These are phyloP conservation scores for Chlorencoelia australis DNA, from an alignment of 2,329 filamentous ascomycete species.

Conservation along the genomic window DNA sequence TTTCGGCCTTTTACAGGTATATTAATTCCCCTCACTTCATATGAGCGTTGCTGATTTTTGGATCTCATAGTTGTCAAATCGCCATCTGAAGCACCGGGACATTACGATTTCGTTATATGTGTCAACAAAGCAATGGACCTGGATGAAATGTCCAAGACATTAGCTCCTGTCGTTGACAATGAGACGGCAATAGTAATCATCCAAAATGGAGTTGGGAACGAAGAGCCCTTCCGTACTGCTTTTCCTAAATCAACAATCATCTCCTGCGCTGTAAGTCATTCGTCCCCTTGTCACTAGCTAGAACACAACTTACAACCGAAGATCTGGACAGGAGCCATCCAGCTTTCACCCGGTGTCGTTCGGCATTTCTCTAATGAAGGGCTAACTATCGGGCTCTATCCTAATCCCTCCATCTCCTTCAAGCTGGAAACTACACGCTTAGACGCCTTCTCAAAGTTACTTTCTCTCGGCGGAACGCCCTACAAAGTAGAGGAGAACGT, in stretches of 20 bases:
- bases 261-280: conserved; percentile 40
- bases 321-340: conserved; percentile 43
- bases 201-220: conserved; percentile 52
- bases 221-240: conserved; percentile 38
- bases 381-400: conserved; percentile 43
- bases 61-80: conserved; percentile 34
- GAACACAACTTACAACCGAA: conserved; percentile 12
- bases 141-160: conserved; percentile 27
- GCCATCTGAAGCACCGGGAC: conserved; percentile 34
- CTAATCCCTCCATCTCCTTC: conserved; percentile 27
- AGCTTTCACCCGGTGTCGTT: conserved; percentile 38
- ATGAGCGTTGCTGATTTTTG: not conserved
- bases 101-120: conserved; percentile 48
- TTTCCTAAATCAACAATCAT: conserved; percentile 44
- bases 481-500: conserved; percentile 40
- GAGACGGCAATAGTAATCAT: conserved; percentile 45
- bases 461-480: conserved; percentile 34
- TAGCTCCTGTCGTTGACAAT: conserved; percentile 29
- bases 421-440: conserved; percentile 30
- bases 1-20: conserved; percentile 37
- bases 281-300: not conserved
- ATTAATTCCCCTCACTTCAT: not conserved
- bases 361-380: conserved; percentile 42
- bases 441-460: conserved; percentile 31
- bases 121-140: conserved; percentile 44